phyloP scores from a whole-genome alignment of 179 eudicot species.

The Vitellaria paradoxa region DNA sequence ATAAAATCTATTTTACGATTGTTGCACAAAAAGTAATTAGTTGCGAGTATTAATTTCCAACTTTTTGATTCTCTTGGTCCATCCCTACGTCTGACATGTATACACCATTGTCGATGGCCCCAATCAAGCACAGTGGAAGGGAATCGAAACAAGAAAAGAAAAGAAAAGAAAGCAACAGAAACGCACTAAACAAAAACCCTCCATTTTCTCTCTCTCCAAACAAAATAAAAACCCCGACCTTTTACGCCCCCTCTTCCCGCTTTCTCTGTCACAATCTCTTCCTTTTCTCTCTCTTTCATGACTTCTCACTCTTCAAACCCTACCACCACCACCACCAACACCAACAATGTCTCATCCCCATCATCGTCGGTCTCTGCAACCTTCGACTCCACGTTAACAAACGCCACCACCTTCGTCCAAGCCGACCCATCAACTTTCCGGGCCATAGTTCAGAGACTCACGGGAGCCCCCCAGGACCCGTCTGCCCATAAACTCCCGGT shows the following conservation, averaged over 20 bases:
- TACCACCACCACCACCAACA: not conserved
- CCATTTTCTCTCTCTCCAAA: slow-evolving; percentile 12
- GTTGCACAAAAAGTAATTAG: too few species aligned
- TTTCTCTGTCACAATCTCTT: not conserved
- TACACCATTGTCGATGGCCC: not conserved
- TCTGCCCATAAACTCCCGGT: slow-evolving; percentile 15
- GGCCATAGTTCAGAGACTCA: slow-evolving; percentile 61
- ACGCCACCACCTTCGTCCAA: slow-evolving; percentile 67
- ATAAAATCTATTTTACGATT: too few species aligned
- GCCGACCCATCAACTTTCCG: slow-evolving; percentile 76
- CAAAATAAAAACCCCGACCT: slow-evolving; percentile 19
- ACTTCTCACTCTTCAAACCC: not conserved
- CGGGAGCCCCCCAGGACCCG: slow-evolving; percentile 38
- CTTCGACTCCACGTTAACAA: slow-evolving; percentile 21
- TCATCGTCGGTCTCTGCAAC: not conserved
- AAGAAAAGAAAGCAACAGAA: not conserved
- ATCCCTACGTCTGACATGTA: not conserved
- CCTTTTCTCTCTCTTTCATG: slow-evolving; percentile 15
- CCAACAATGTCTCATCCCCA: not conserved
- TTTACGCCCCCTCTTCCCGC: slow-evolving; percentile 10
- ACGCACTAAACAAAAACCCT: not conserved
- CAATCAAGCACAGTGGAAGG: not conserved
- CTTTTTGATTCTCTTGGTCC: not conserved
- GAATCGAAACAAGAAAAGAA: not conserved
- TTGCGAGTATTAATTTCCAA: too few species aligned